phyloP scores from a whole-genome alignment of 208 protist genomes.

The Phytomonas francai region DNA sequence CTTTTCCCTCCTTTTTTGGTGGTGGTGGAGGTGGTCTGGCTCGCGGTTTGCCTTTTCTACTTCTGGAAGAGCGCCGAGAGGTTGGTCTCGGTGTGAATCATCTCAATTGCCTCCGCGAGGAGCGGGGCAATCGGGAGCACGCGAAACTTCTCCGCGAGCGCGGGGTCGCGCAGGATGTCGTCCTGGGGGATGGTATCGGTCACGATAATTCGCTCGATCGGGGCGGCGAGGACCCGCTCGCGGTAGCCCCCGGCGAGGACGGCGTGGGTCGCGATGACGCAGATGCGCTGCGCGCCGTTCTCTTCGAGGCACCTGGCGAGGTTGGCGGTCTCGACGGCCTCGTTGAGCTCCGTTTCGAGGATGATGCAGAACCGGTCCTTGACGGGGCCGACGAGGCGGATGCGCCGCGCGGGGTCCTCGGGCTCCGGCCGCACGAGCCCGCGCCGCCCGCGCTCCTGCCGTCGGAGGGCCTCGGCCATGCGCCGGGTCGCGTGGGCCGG shows the following conservation, averaged over 20 bases:
- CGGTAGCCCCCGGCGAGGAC: slow-evolving; percentile 54
- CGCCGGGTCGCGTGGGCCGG: neutral
- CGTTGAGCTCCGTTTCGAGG: slow-evolving; percentile 66
- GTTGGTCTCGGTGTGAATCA: slow-evolving; percentile 82
- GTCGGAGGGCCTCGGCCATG: neutral
- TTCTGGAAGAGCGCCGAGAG: slow-evolving; percentile 66
- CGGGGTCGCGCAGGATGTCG: slow-evolving; percentile 49
- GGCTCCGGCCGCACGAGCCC: neutral
- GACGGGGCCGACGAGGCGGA: slow-evolving; percentile 72
- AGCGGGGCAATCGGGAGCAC: slow-evolving; percentile 78
- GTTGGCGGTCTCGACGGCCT: slow-evolving; percentile 56
- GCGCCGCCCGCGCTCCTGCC: neutral
- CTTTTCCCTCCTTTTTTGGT: too few species aligned
- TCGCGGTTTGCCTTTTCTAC: slow-evolving; percentile 17
- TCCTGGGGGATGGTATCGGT: slow-evolving; percentile 83
- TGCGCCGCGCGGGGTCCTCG: slow-evolving; percentile 4
- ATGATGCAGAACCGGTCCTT: slow-evolving; percentile 69
- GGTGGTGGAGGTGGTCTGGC: too few species aligned
- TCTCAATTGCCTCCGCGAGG: slow-evolving; percentile 75
- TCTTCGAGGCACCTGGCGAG: slow-evolving; percentile 48
- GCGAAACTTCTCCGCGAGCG: slow-evolving; percentile 69
- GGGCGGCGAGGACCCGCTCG: slow-evolving; percentile 54
- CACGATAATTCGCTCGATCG: slow-evolving; percentile 74
- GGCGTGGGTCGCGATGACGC: slow-evolving; percentile 69
- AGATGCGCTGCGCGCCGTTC: slow-evolving; percentile 56